These are phyloP conservation scores for Coix lacrymajobi DNA, from an alignment of 176 grass and related monocot species.

Conservation along the genomic window DNA sequence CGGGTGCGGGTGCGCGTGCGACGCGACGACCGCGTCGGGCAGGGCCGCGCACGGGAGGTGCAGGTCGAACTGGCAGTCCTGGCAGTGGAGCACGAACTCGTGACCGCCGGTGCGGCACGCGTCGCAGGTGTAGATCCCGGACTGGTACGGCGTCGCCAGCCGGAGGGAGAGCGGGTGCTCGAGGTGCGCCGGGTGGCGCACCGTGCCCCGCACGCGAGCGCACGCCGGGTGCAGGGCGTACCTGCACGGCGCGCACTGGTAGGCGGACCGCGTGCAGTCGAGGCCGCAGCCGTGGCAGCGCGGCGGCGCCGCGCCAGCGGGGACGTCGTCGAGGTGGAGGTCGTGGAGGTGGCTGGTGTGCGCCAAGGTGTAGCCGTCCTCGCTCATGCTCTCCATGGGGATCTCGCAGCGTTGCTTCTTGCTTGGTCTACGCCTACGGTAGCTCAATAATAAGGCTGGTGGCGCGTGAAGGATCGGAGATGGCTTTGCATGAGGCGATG, in stretches of 20 bases:
- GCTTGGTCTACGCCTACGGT: not conserved
- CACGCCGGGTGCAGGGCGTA: constrained; percentile 27
- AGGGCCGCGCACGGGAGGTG: constrained; percentile 35
- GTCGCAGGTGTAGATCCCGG: not conserved
- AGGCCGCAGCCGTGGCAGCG: constrained; percentile 8
- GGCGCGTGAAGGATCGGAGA: no score
- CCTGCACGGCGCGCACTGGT: not conserved
- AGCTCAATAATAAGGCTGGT: not conserved
- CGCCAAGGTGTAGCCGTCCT: not conserved
- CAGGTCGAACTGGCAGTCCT: constrained; percentile 19
- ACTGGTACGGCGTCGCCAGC: not conserved
- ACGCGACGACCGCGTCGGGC: not conserved
- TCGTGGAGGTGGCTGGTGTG: constrained; percentile 29
- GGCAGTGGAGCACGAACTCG: constrained; percentile 26
- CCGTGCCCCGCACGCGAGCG: not conserved
- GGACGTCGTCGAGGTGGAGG: not conserved
- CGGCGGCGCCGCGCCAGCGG: not conserved
- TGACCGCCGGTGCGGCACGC: not conserved
- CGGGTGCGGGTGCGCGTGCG: not conserved
- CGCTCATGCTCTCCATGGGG: constrained; percentile 17
- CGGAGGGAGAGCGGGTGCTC: not conserved
- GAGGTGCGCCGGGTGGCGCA: constrained; percentile 23
- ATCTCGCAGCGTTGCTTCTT: not conserved
- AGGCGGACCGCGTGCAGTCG: not conserved
- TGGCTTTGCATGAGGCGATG: not conserved